Evolutionary conservation across 371 early-diverging fungal genomes (phyloP).

Genomic region (Quaeritorhiza haematococci): DNA sequence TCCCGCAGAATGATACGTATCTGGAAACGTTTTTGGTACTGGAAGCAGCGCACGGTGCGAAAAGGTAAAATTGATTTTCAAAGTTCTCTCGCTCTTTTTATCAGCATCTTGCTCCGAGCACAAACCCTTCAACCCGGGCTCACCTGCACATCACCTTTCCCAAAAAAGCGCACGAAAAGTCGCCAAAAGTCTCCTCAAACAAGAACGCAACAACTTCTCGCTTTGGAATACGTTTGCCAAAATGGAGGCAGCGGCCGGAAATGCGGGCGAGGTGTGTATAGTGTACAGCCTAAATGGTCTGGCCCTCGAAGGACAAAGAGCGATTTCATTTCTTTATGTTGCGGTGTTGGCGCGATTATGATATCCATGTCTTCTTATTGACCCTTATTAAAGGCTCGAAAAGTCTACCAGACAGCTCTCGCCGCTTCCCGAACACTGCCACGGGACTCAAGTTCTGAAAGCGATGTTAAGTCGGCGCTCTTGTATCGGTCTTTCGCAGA

Average conservation of each 20-base stretch:
- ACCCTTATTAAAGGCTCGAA: constrained; percentile 47
- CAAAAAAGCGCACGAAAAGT: constrained; percentile 45
- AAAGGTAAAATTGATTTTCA: too few species aligned
- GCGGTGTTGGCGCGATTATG: background rate
- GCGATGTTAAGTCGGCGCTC: constrained; percentile 38
- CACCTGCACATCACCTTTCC: too few species aligned
- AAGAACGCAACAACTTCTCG: constrained; percentile 48
- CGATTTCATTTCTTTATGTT: too few species aligned
- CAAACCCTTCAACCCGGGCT: too few species aligned
- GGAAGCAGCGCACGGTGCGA: too few species aligned
- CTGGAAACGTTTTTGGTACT: too few species aligned
- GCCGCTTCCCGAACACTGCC: constrained; percentile 47
- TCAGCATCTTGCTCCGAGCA: too few species aligned
- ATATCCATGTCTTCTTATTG: background rate
- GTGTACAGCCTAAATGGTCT: constrained; percentile 3
- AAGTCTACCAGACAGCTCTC: constrained; percentile 58
- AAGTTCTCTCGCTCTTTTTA: too few species aligned
- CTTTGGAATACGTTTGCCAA: constrained; percentile 69
- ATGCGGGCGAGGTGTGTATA: constrained; percentile 39
- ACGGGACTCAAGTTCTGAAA: too few species aligned
- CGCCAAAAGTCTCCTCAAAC: constrained; percentile 55
- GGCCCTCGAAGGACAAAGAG: too few species aligned
- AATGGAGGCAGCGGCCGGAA: constrained; percentile 48
- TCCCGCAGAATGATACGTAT: too few species aligned
- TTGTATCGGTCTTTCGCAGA: constrained; percentile 56